Conservation (phyloP, 352 stramenopile species). For the Pythium biforme region DNA sequence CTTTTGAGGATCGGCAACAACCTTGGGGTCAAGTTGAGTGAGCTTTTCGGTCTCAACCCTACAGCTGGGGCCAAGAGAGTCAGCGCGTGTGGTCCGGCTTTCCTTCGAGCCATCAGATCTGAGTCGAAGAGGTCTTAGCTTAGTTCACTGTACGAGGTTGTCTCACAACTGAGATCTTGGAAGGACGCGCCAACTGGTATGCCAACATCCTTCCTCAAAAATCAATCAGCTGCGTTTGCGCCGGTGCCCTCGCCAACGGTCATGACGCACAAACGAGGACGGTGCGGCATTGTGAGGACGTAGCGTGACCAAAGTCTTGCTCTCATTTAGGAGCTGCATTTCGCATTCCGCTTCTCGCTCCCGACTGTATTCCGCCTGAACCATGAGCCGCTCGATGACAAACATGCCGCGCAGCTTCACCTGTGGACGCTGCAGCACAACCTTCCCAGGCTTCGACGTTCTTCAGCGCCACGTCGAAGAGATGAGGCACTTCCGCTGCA, state of each 20-base stretch:
- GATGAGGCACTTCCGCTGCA: constrained; percentile 17
- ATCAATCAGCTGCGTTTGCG: neutral
- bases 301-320: neutral
- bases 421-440: constrained; percentile 5
- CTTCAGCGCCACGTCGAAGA: constrained; percentile 15
- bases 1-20: no score
- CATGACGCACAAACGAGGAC: neutral
- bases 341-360: neutral
- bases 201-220: neutral
- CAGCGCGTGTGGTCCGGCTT: neutral
- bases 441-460: constrained; percentile 7
- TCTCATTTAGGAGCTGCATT: neutral
- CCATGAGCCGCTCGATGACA: constrained; percentile 2
- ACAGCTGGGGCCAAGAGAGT: neutral
- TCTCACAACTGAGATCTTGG: constrained; percentile 10
- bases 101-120: neutral
- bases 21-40: neutral
- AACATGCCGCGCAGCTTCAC: constrained; percentile 10
- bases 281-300: neutral
- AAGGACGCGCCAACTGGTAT: neutral
- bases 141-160: neutral
- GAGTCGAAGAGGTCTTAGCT: neutral
- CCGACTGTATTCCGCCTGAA: no score
- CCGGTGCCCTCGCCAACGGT: neutral
- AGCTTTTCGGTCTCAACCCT: neutral